Base-by-base conservation (phyloP, 495 filamentous ascomycete species). In the Aspergillus incahuasiensis region DNA sequence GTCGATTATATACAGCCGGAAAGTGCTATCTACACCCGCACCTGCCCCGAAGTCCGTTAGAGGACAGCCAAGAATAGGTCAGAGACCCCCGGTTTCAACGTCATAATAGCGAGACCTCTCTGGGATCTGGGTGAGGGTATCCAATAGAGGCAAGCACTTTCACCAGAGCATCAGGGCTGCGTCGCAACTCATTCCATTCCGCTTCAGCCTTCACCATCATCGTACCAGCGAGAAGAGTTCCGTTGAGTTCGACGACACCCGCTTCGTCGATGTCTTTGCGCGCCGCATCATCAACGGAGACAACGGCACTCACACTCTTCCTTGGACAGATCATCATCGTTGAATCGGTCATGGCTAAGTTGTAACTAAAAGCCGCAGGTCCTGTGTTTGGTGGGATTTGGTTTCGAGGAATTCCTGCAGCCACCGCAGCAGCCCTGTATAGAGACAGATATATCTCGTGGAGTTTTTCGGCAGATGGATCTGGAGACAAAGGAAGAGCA, bases 181-280 rank as follows among this genome's bases (percentile, higher is more conserved):
- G 68, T 28, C 77, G 64, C 50, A 94, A 57, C 11, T 74, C 68
- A 63, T 89, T 78, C 86, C 86, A 92, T 71, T 92, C 87, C 15
- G 67, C 74, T 62, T 87, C 70, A 18, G 68, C 79, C 71, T 91
- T 92, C 13, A 95, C 89, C 73, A 95, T 83, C 44, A 91, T 73
- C 25, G 88, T 92, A 1, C 86, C 89, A n/a, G 84, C 90, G 18
- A 95, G 71, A 45, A 90, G 72, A 0, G 90, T 92, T 18, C 90
- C 90, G 56, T 95, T 92, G 19, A 92, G 66, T 13, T 81, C 79
- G 16, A 92, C 68, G 40, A 74, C 73, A 0, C 87, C 87, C 3
- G 83, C 65, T 4, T 75, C 74, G 4, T 60, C 62, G 0, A 79
- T 72, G 34, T 75, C 69, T 18, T 58, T 58, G 7, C 53, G 60